Evolutionary conservation across 1,284 basidiomycete genomes (phyloP), one percentile per base, ranked within the genome.

Genomic region (Fomitiporia mediterranea): DNA sequence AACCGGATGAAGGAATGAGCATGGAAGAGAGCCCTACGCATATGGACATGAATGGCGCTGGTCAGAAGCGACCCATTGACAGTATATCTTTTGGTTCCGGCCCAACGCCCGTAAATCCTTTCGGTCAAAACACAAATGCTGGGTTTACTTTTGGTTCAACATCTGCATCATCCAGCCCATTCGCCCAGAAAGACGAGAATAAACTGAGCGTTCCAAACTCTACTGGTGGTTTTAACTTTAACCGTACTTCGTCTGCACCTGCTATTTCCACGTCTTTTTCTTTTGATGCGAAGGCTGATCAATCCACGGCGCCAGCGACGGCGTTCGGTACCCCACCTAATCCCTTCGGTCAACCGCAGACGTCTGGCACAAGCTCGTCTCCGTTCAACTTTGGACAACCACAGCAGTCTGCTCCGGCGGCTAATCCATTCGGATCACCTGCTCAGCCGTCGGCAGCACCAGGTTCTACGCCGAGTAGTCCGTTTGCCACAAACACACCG

Each of bases 11-110:
- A 53, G 84, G 83, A 60, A 77, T 83, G 63, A 77, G 69, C 47
- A 86, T 86, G 84, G 84, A 86, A 46, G 84, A 86, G 67, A 86
- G 84, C 60, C 84, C 84, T 1, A 79, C 75, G 2, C 74, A 84
- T 56, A 64, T 74, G 52, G 71, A 70, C 56, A 66, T 64, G 13
- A 76, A 72, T 60, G 69, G 67, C 17, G 59, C 64, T 61, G 70
- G 63, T 32, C 56, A 60, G 8, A 57, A 70, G 55, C 73, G 72
- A 17, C 70, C 70, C 1, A 65, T 74, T n/a, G 70, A 65, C 46
- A 66, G 65, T 23, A 83, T 82, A 57, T 68, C 77, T 0, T 83
- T 82, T 46, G 60, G 43, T 17, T 56, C 65, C 55, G 56, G 30
- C 39, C 4, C 59, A 34, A 53, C 55, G 38, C 51, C 57, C 13